Base-by-base conservation (phyloP, 441 rosid species). In the Populus hybrid region DNA sequence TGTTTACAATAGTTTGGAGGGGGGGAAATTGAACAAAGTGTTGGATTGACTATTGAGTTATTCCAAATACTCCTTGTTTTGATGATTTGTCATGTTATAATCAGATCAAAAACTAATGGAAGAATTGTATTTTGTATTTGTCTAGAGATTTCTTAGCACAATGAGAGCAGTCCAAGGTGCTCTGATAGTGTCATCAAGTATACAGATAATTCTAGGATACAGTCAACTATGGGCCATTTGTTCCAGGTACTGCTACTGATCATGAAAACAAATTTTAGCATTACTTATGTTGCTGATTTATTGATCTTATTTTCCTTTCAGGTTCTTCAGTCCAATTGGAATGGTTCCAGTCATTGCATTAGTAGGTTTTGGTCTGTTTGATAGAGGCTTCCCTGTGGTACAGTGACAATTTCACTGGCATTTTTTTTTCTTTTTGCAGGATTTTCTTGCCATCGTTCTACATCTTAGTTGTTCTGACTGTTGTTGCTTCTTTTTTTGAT, bases 121-220 rank as follows among this genome's bases (percentile, higher is more conserved):
- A 3, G 26, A 11, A 7, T 9, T 71, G 42, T 24, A 16, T 23
- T 63, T 21, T 63, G 28, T 71, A 46, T 75, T 38, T 81, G 18
- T 84, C 69, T 75, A 97, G 99, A 93, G 97, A 81, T 97, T 97
- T 84, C 86, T 90, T 40, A 89, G 84, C 79, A 97, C 99, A 72
- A 97, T 94, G 98, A 92, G 97, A 86, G 99, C 99, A 1, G 97
- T 97, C 72, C 99, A 97, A 91, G 99, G 99, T 67, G 99, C 99
- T 66, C 76, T 97, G 32, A 97, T 97, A 28, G 98, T 97, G 69
- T 93, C 99, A 84, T 97, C 99, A 71, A 94, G 99, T 81, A 84
- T 97, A 80, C 99, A 97, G 82, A 97, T 94, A 82, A 91, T 94
- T 75, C 87, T 97, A 67, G 99, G 99, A 68, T 97, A 89, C 83